phyloP scores from a whole-genome alignment of 2,329 filamentous ascomycete genomes.

The Sclerotinia glacialis region DNA sequence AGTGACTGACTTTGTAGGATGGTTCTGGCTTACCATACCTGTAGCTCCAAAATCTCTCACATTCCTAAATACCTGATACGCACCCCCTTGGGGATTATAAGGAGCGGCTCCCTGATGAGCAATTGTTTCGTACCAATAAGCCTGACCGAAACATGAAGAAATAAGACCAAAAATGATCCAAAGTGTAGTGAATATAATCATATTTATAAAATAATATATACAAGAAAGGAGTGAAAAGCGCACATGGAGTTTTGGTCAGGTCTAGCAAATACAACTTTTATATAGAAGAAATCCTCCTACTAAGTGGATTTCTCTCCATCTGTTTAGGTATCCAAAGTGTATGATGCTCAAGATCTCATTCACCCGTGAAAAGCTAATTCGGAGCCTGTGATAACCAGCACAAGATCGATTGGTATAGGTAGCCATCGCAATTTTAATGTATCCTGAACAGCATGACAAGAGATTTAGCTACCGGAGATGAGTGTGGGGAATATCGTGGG shows the following conservation, averaged over 20 bases:
- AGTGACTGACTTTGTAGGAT: slow-evolving; percentile 60
- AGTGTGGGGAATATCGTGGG: background rate
- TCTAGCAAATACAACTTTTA: background rate
- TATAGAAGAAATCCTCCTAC: background rate
- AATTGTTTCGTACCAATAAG: slow-evolving; percentile 33
- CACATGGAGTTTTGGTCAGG: background rate
- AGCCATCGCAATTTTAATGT: background rate
- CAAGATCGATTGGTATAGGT: background rate
- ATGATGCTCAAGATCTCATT: background rate
- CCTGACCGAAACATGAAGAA: slow-evolving; percentile 18
- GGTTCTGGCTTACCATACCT: slow-evolving; percentile 16
- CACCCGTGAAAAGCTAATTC: background rate
- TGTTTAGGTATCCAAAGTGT: background rate
- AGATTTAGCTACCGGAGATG: slow-evolving; percentile 5
- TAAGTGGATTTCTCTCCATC: background rate
- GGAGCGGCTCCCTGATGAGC: slow-evolving; percentile 30
- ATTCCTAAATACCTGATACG: slow-evolving; percentile 31
- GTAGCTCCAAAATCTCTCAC: slow-evolving; percentile 29
- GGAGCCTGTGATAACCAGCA: background rate
- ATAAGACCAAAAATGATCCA: slow-evolving; percentile 11
- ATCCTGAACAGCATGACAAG: background rate
- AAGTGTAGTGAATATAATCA: background rate
- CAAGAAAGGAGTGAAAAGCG: background rate
- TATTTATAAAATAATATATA: background rate
- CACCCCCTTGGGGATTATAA: slow-evolving; percentile 24